phyloP scores from a whole-genome alignment of 2,329 filamentous ascomycete genomes.

The Hypoxylon sp. region DNA sequence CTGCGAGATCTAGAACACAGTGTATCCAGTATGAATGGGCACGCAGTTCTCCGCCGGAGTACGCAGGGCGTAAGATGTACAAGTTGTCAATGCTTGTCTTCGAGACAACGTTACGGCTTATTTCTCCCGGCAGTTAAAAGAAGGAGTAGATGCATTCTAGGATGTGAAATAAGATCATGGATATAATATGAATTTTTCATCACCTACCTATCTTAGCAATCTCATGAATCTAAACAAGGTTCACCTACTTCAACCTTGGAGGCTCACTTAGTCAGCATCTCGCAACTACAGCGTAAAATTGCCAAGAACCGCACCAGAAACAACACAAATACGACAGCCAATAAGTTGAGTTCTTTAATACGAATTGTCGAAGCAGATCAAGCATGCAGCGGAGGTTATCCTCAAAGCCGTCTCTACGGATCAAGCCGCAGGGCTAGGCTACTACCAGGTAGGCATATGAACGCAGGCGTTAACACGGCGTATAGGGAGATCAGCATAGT shows the following conservation, averaged over 20 bases:
- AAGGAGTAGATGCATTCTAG: not conserved
- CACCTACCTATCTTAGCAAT: not conserved
- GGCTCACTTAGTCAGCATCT: not conserved
- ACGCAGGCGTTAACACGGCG: too few species aligned
- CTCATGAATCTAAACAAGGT: not conserved
- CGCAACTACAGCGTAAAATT: slow-evolving; percentile 1
- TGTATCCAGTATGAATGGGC: slow-evolving; percentile 20
- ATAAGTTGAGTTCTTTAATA: not conserved
- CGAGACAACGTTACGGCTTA: not conserved
- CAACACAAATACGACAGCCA: not conserved
- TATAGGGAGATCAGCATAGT: too few species aligned
- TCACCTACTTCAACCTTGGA: not conserved
- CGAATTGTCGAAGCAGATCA: not conserved
- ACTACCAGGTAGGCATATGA: too few species aligned
- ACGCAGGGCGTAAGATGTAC: slow-evolving; percentile 39
- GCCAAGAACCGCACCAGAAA: not conserved
- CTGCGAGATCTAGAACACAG: slow-evolving; percentile 22
- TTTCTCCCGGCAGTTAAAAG: not conserved
- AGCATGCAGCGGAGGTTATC: not conserved
- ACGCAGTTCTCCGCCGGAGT: slow-evolving; percentile 47
- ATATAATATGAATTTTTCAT: not conserved
- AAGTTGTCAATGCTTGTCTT: not conserved
- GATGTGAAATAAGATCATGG: not conserved
- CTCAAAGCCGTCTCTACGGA: not conserved
- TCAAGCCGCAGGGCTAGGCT: too few species aligned